Evolutionary conservation across 176 grass and related monocot genomes (phyloP).

Genomic region (Thalia dealbata): DNA sequence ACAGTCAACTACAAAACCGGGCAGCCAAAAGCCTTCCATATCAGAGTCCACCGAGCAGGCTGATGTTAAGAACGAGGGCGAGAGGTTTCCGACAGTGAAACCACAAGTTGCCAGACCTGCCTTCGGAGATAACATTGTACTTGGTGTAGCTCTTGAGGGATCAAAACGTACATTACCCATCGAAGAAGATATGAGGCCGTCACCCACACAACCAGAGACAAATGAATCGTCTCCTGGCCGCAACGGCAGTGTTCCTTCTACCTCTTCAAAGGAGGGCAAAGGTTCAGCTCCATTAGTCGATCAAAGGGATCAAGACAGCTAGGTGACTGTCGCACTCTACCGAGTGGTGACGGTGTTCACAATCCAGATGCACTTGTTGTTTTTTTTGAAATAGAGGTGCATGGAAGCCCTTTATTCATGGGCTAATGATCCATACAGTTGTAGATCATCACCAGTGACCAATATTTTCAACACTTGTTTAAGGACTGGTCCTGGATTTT

Average conservation of each 20-base stretch:
- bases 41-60: conserved; percentile 30
- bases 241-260: conserved; percentile 30
- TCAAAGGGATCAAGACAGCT: conserved; percentile 41
- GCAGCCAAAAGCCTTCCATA: conserved; percentile 30
- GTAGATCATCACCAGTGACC: neutral
- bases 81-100: conserved; percentile 15
- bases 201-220: conserved; percentile 36
- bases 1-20: conserved; percentile 16
- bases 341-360: too few species aligned
- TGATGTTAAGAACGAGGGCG: conserved; percentile 52
- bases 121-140: conserved; percentile 90
- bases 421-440: neutral
- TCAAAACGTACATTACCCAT: conserved; percentile 89
- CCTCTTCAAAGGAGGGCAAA: conserved; percentile 46
- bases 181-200: conserved; percentile 52
- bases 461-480: neutral
- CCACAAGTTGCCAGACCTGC: conserved; percentile 36
- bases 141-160: conserved; percentile 90
- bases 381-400: neutral
- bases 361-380: neutral
- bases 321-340: neutral
- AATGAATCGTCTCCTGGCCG: conserved; percentile 37
- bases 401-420: neutral
- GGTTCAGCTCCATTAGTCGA: conserved; percentile 29
- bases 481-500: neutral